Base-by-base conservation (phyloP, 169 alveolate genomes). In the Cryptosporidium tyzzeri region DNA sequence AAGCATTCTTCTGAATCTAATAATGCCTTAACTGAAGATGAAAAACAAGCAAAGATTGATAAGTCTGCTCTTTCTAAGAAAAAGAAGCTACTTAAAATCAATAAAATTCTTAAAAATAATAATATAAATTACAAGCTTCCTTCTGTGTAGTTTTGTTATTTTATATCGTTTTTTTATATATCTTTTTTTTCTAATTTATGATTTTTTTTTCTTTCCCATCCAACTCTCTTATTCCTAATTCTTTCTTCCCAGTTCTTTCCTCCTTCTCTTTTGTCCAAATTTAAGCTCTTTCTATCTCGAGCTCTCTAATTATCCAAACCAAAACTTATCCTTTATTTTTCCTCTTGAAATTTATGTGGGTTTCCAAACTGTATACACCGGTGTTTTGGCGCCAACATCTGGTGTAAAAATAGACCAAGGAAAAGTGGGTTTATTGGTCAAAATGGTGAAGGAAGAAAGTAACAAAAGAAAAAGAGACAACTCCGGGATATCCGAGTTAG, bases 31-130 rank as follows among this genome's bases (percentile, higher is more conserved):
- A 10, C 71, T 33, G 29, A 65, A 37, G 50, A 65, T 4, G 71
- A 65, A 35, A 55, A 55, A 16, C 44, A 18, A 21, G 58, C 29
- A 8, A 73, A 44, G 35, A 69, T 16, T 7, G 39, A 71, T 1
- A 50, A 23, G 31, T 71, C 69, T 2, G 69, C 8, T 44, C 3
- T 29, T 31, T 23, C 23, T 1, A 80, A 23, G 18, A 59, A 65
- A 39, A 67, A 73, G 70, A 73, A 73, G 71, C 51, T 73, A 16
- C 70, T 73, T 18, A 73, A 73, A 37, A 73, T 73, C 9, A 59
- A n/a, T 10, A 37, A 73, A 16, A 31, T 44, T 21, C 16, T 73
- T 2, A 41, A 33, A n/a, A 59, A 73, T 26, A n/a, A 55, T 18
- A 29, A 29, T 33, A 73, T 73, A 51, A 59, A 73, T 14, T 73